phyloP scores from a whole-genome alignment of 2,329 filamentous ascomycete species.

The Trichoderma atroviride region DNA sequence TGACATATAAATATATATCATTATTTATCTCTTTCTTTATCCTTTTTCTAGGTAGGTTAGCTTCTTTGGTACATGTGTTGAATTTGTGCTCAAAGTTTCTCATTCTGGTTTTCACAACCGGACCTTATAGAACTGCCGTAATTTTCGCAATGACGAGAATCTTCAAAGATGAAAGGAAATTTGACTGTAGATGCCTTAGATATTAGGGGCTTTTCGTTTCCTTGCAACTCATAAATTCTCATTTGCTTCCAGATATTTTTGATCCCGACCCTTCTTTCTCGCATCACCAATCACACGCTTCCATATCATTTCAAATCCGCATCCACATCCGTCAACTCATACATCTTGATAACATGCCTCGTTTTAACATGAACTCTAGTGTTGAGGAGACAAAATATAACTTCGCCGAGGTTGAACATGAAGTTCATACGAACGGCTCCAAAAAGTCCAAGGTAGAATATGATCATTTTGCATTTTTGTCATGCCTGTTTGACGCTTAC shows the following conservation, averaged over 20 bases:
- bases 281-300: not conserved
- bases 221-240: not conserved
- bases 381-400: too few relatives aligned
- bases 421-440: too few relatives aligned
- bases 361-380: not conserved
- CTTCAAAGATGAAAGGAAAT: not conserved
- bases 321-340: not conserved
- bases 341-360: not conserved
- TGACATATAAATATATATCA: too few relatives aligned
- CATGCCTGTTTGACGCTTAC: not conserved
- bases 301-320: not conserved
- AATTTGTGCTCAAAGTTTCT: too few relatives aligned
- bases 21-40: too few relatives aligned
- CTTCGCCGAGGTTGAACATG: too few relatives aligned
- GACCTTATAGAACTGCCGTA: too few relatives aligned
- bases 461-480: too few relatives aligned
- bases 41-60: too few relatives aligned
- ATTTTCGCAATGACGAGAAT: not conserved
- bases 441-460: too few relatives aligned
- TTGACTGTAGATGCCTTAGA: not conserved
- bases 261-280: not conserved
- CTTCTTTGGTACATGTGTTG: too few relatives aligned
- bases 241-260: not conserved
- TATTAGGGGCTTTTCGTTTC: not conserved
- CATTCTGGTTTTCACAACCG: too few relatives aligned